A percentile compares a stretch with the other conserved stretches of the same genome.
Conservation (phyloP, 73 alveolate species). For the Blepharisma japonicum region DNA sequence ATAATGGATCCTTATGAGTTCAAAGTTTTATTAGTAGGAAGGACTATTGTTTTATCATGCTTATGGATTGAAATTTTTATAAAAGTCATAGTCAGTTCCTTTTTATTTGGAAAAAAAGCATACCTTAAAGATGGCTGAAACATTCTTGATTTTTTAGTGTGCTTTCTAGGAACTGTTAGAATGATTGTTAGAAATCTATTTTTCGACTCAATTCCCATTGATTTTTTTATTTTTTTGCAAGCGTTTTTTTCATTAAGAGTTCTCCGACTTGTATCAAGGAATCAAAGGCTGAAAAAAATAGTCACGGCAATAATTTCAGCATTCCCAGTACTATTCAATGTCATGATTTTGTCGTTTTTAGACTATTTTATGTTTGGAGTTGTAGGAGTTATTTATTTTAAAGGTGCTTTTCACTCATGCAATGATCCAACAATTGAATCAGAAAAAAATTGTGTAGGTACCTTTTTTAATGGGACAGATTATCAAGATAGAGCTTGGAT, state of each 20-base stretch:
- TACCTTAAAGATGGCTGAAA: conserved; percentile 56
- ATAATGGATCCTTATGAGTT: conserved; percentile 18
- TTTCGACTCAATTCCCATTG: neutral
- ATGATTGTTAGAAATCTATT: conserved; percentile 37
- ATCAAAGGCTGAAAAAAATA: conserved; percentile 68
- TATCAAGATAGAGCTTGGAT: neutral
- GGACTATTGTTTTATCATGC: neutral
- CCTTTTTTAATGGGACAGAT: conserved; percentile 12
- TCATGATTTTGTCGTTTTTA: conserved; percentile 54
- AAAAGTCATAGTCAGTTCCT: conserved; percentile 50
- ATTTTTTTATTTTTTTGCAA: conserved; percentile 49
- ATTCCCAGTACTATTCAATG: conserved; percentile 65
- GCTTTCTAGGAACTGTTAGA: conserved; percentile 34
- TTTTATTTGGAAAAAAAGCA: conserved; percentile 36
- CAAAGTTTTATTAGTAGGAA: conserved; percentile 6
- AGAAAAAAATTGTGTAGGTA: conserved; percentile 48
- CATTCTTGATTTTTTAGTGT: conserved; percentile 50
- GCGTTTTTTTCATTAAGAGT: conserved; percentile 76
- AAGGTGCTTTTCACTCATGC: conserved; percentile 51
- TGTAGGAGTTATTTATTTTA: conserved; percentile 59
- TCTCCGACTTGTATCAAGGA: conserved; percentile 65
- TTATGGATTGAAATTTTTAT: conserved; percentile 46
- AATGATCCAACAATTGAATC: conserved; percentile 34
- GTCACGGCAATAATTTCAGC: conserved; percentile 56
- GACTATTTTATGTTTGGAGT: conserved; percentile 71